phyloP scores from a whole-genome alignment of 2,329 filamentous ascomycete genomes.

The Fusarium drepaniforme region DNA sequence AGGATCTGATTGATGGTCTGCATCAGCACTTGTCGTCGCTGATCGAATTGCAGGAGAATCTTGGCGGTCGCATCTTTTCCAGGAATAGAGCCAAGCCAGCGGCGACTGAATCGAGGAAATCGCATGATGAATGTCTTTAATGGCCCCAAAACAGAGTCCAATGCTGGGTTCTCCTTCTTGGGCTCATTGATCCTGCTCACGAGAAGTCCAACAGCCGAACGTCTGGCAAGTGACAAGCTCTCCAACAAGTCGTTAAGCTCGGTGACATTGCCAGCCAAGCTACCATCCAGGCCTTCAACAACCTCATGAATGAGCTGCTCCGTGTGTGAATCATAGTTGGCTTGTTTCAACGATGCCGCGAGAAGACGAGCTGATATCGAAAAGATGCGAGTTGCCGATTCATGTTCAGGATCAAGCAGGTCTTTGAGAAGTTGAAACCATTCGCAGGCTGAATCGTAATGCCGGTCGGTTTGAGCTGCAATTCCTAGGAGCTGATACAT shows the following conservation, averaged over 20 bases:
- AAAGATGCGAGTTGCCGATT: slow-evolving; percentile 63
- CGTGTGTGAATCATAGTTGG: slow-evolving; percentile 51
- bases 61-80: slow-evolving; percentile 65
- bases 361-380: slow-evolving; percentile 68
- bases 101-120: slow-evolving; percentile 69
- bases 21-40: slow-evolving; percentile 65
- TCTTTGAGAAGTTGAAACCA: slow-evolving; percentile 65
- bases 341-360: slow-evolving; percentile 63
- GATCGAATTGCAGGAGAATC: slow-evolving; percentile 70
- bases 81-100: slow-evolving; percentile 72
- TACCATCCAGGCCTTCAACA: slow-evolving; percentile 66
- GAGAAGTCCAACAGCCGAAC: slow-evolving; percentile 65
- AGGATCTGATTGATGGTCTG: slow-evolving; percentile 67
- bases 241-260: slow-evolving; percentile 73
- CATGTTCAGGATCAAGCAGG: slow-evolving; percentile 52
- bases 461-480: slow-evolving; percentile 59
- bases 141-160: slow-evolving; percentile 47
- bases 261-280: slow-evolving; percentile 68
- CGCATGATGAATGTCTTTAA: slow-evolving; percentile 69
- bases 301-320: slow-evolving; percentile 61
- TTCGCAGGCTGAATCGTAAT: slow-evolving; percentile 63
- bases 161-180: slow-evolving; percentile 15
- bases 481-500: slow-evolving; percentile 67
- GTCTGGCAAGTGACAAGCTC: slow-evolving; percentile 67
- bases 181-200: slow-evolving; percentile 43